These are phyloP conservation scores for Davidsoniella eucalypti DNA, from an alignment of 2,329 filamentous ascomycete species.

Conservation along the genomic window DNA sequence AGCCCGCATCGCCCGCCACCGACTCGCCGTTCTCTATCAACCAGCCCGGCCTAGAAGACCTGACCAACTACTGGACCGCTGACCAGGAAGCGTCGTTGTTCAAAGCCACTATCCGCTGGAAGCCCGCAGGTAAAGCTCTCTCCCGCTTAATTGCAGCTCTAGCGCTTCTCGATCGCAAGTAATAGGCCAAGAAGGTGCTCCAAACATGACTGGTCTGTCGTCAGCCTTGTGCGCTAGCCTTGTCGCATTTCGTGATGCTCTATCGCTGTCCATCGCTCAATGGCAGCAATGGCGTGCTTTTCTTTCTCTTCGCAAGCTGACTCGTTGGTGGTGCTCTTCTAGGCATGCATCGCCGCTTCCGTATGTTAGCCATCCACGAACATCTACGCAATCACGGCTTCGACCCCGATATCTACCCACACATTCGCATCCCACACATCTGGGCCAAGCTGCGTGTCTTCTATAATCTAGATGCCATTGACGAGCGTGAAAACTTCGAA, in stretches of 20 bases:
- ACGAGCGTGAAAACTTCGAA: slow-evolving; percentile 62
- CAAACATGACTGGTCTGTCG: background rate
- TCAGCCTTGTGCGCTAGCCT: background rate
- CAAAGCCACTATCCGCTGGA: slow-evolving; percentile 86
- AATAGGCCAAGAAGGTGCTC: too few relatives aligned
- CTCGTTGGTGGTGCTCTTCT: background rate
- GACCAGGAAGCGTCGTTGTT: slow-evolving; percentile 87
- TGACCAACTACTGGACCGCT: slow-evolving; percentile 56
- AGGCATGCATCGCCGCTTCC: slow-evolving; percentile 90
- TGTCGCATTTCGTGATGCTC: background rate
- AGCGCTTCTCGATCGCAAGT: too few relatives aligned
- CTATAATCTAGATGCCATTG: slow-evolving; percentile 73
- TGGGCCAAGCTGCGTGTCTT: slow-evolving; percentile 74
- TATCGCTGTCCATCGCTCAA: background rate
- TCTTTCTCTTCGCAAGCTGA: too few relatives aligned
- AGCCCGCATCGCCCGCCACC: background rate
- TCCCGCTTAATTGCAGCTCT: background rate
- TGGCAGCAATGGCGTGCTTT: too few relatives aligned
- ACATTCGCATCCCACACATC: slow-evolving; percentile 80
- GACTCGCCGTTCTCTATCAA: slow-evolving; percentile 8
- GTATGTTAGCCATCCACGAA: slow-evolving; percentile 73
- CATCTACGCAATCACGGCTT: slow-evolving; percentile 67
- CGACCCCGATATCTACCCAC: slow-evolving; percentile 49
- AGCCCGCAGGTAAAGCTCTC: slow-evolving; percentile 59
- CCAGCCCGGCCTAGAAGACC: slow-evolving; percentile 32